Conservation (phyloP, 2,329 filamentous ascomycete genomes). For the Dactylella cylindrospora region DNA sequence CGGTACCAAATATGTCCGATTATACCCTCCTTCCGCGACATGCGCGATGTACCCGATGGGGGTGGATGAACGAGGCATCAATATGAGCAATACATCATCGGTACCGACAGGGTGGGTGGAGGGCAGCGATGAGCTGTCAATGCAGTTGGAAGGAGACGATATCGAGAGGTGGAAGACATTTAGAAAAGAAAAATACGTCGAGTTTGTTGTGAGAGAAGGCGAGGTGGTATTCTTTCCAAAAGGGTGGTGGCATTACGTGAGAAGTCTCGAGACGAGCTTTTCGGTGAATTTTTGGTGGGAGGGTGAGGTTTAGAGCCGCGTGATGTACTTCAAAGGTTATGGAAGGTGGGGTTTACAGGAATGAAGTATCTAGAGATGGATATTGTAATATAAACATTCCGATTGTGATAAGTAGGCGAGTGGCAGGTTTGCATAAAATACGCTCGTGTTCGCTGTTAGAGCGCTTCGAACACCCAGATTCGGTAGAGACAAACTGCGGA, state of each 20-base stretch:
- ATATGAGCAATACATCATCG: conserved; percentile 87
- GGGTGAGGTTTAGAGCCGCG: no score
- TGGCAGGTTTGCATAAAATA: no score
- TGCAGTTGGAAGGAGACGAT: conserved; percentile 46
- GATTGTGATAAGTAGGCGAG: no score
- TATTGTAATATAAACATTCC: no score
- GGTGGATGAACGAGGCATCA: conserved; percentile 66
- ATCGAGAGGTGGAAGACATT: conserved; percentile 57
- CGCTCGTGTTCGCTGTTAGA: no score
- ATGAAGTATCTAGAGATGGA: no score
- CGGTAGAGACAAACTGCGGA: no score
- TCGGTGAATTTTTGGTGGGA: conserved; percentile 99
- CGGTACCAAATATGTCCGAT: conserved; percentile 84
- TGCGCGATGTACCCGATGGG: conserved; percentile 63
- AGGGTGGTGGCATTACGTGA: conserved; percentile 98
- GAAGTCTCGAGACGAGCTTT: conserved; percentile 80
- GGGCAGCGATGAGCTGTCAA: conserved; percentile 45
- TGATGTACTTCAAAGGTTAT: no score
- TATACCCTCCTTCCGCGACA: conserved; percentile 72
- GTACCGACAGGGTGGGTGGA: conserved; percentile 74
- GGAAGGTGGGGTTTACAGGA: no score
- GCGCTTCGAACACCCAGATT: no score
- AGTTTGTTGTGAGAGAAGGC: conserved; percentile 76
- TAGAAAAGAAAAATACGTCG: conserved; percentile 65
- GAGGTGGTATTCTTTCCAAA: conserved; percentile 82